Percentiles rank a stretch among this genome's conserved stretches.
Conservation (phyloP, 805 yeast genomes). For the Cyberlindnera mississippiensis region DNA sequence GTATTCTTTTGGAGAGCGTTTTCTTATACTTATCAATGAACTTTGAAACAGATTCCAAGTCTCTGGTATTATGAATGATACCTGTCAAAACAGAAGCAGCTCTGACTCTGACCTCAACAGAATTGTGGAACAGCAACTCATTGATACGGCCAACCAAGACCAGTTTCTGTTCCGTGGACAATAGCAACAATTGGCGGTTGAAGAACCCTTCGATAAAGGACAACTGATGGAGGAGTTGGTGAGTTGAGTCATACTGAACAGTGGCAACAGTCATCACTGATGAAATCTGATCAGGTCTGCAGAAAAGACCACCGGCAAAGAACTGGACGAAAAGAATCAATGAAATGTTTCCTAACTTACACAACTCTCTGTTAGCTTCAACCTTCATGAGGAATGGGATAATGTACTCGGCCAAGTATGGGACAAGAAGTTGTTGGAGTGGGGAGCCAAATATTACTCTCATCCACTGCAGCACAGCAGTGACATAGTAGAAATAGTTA, state of each 20-base stretch:
- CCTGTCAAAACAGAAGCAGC: constrained; percentile 77
- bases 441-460: constrained; percentile 50
- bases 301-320: constrained; percentile 44
- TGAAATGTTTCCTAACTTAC: constrained; percentile 59
- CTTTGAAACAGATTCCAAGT: constrained; percentile 37
- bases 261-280: constrained; percentile 41
- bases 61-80: constrained; percentile 53
- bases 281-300: constrained; percentile 38
- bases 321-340: constrained; percentile 46
- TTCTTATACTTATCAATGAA: constrained; percentile 33
- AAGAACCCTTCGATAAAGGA: constrained; percentile 67
- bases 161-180: constrained; percentile 44
- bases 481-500: constrained; percentile 56
- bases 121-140: constrained; percentile 52
- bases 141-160: constrained; percentile 49
- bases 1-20: constrained; percentile 26
- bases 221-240: constrained; percentile 64
- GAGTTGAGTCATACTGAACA: constrained; percentile 40
- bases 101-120: constrained; percentile 69
- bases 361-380: constrained; percentile 71
- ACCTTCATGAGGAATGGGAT: constrained; percentile 68
- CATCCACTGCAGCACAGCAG: constrained; percentile 63
- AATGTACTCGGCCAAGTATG: constrained; percentile 47
- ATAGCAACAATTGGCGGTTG: constrained; percentile 58
- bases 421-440: constrained; percentile 48